phyloP scores from a whole-genome alignment of 225 moss, liverwort and hornwort genomes.

The Marchantia paleacea region DNA sequence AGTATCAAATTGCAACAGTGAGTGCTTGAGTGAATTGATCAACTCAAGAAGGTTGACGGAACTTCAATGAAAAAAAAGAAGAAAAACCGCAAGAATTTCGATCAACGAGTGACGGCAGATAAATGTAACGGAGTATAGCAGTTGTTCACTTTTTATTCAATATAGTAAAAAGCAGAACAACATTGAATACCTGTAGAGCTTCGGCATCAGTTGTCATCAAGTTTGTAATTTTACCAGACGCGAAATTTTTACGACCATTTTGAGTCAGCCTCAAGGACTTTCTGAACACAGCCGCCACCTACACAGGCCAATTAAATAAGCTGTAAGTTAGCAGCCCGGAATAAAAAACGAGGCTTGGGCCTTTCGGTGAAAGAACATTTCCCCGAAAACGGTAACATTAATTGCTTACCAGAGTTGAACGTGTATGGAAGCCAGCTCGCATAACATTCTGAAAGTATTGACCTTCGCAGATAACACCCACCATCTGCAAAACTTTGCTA shows the following conservation, averaged over 20 bases:
- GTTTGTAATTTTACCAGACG: constrained; percentile 75
- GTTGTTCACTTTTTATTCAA: too few species aligned
- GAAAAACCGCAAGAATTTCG: neutral
- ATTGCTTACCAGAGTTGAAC: constrained; percentile 39
- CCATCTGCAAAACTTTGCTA: constrained; percentile 27
- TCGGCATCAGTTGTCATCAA: constrained; percentile 83
- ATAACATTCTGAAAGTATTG: constrained; percentile 79
- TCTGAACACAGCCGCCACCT: constrained; percentile 69
- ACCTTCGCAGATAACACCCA: constrained; percentile 61
- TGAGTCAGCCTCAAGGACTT: constrained; percentile 71
- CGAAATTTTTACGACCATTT: constrained; percentile 58
- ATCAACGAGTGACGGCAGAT: neutral
- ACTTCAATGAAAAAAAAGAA: neutral
- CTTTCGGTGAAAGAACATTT: neutral
- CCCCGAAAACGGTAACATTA: neutral
- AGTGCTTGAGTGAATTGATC: neutral
- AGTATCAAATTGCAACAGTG: neutral
- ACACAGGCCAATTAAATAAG: neutral
- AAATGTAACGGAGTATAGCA: neutral
- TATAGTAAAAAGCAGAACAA: too few species aligned
- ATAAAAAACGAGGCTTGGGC: neutral
- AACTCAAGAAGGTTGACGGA: neutral
- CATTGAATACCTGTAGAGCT: constrained; percentile 40
- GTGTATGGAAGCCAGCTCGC: constrained; percentile 64
- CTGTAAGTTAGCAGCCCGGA: neutral